Evolutionary conservation across 2,329 filamentous ascomycete genomes (phyloP), one percentile per base, ranked within the genome.

Genomic region (Colletotrichum sansevieriae): DNA sequence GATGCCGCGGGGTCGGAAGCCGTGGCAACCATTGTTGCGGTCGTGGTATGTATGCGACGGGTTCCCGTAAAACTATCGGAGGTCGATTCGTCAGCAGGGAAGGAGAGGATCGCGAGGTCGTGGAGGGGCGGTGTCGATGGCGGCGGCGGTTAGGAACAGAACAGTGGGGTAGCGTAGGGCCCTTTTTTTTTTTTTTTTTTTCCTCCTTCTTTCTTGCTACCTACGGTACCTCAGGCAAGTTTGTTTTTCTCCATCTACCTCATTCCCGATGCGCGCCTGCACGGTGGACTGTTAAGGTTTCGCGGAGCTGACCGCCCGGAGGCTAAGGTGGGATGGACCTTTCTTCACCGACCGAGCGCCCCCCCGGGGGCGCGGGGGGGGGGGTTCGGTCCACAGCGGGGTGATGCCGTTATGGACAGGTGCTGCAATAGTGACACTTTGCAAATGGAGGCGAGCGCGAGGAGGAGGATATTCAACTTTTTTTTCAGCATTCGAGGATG

Each of bases 21-120:
- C 75, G 77, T 74, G 65, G 76, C 76, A 55, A 80, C 74, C 79
- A 82, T 82, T 71, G 13, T 73, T 60, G 63, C 15, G 18, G 35
- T 41, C 9, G 7, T 22, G 29, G 7, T 18, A 15, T 33, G 12
- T 15, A 11, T 11, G n/a, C 29, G 9, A 54, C 25, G 25, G 15
- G 10, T 29, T 37, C 18, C 22, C 3, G 12, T 13, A n/a, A 8
- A 8, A n/a, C 12, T 22, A 13, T 9, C 37, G 37, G 37, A 39
- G 20, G 29, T 22, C 15, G 33, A 6, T 43, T 57, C n/a, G 20
- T 13, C 25, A 18, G 22, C 22, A 8, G 13, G 33, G 29, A 29
- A n/a, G 58, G 29, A 29, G 18, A 15, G 6, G 56, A 65, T 68
- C 65, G 54, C 62, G 47, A 46, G 56, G 57, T 63, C 35, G 10